Percentiles rank a stretch among this genome's conserved stretches.
These are phyloP conservation scores for Tetragonia tetragonoides DNA, from an alignment of 148 eudicot species.

Conservation along the genomic window DNA sequence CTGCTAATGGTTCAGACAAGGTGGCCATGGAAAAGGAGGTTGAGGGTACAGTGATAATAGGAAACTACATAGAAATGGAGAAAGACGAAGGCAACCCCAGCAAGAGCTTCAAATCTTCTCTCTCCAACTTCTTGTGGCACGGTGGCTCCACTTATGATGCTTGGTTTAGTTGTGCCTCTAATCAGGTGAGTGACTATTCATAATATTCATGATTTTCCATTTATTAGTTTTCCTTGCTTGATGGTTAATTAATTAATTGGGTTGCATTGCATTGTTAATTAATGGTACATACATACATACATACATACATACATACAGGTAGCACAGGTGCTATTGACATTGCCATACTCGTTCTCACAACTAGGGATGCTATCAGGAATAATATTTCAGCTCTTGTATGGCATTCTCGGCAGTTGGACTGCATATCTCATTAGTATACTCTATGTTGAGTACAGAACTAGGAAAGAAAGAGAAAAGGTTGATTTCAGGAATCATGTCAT, in stretches of 20 bases:
- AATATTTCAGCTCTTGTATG: constrained; percentile 78
- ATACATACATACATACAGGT: constrained; percentile 41
- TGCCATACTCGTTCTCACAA: constrained; percentile 97
- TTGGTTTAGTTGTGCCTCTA: constrained; percentile 97
- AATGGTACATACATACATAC: too few species aligned
- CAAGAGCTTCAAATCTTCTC: constrained; percentile 42
- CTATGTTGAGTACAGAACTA: constrained; percentile 87
- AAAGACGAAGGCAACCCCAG: constrained; percentile 41
- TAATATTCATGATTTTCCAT: too few species aligned
- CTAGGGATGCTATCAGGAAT: constrained; percentile 86
- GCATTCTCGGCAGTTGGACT: constrained; percentile 90
- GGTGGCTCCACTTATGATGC: constrained; percentile 97
- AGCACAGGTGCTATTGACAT: constrained; percentile 86
- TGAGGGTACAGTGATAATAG: constrained; percentile 58
- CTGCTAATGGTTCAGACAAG: constrained; percentile 22
- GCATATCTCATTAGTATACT: constrained; percentile 87
- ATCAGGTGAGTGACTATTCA: constrained; percentile 48
- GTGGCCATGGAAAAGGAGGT: constrained; percentile 39
- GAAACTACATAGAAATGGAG: constrained; percentile 86
- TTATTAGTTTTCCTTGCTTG: too few species aligned
- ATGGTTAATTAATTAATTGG: too few species aligned
- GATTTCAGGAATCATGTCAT: constrained; percentile 95
- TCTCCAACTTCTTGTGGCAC: constrained; percentile 80
- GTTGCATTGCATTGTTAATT: too few species aligned
- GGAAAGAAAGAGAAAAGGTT: constrained; percentile 90